Conservation (phyloP, 371 early-diverging fungal genomes). For the Actinomucor elegans region DNA sequence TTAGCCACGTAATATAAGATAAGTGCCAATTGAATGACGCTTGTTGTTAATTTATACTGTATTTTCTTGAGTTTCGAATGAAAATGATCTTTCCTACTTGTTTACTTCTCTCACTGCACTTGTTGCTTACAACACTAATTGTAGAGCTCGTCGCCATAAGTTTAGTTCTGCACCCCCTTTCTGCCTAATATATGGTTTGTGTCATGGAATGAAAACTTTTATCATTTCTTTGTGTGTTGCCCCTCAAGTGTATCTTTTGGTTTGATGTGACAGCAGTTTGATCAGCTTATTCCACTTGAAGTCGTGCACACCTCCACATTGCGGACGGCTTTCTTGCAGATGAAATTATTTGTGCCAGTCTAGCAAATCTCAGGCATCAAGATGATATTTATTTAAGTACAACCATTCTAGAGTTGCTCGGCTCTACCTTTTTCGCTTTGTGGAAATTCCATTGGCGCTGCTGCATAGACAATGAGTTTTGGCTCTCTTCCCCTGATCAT, state of each 20-base stretch:
- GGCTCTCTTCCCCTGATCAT: slow-evolving; percentile 3
- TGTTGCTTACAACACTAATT: neutral
- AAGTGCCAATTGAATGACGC: slow-evolving; percentile 3
- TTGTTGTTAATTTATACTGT: neutral
- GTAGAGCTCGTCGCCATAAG: neutral
- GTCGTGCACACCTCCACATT: neutral
- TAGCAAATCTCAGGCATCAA: slow-evolving; percentile 8
- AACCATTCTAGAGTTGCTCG: slow-evolving; percentile 1
- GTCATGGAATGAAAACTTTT: slow-evolving; percentile 5
- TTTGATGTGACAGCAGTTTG: slow-evolving; percentile 1
- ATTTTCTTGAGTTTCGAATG: slow-evolving; percentile 6
- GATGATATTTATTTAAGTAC: slow-evolving; percentile 1
- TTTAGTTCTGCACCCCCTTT: neutral
- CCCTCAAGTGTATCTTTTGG: slow-evolving; percentile 5
- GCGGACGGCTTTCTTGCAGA: slow-evolving; percentile 4
- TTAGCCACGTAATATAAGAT: neutral
- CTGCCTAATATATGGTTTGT: slow-evolving; percentile 4
- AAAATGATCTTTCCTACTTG: slow-evolving; percentile 4
- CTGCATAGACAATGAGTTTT: slow-evolving; percentile 2
- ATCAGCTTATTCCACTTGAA: slow-evolving; percentile 6
- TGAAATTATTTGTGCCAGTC: neutral
- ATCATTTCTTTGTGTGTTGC: slow-evolving; percentile 4
- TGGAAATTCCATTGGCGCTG: slow-evolving; percentile 6
- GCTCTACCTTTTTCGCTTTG: slow-evolving; percentile 8
- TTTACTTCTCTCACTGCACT: slow-evolving; percentile 1